A percentile compares a stretch with the other conserved stretches of the same genome.
These are phyloP conservation scores for Colletotrichum orbiculare DNA, from an alignment of 2,329 filamentous ascomycete species.

Conservation along the genomic window DNA sequence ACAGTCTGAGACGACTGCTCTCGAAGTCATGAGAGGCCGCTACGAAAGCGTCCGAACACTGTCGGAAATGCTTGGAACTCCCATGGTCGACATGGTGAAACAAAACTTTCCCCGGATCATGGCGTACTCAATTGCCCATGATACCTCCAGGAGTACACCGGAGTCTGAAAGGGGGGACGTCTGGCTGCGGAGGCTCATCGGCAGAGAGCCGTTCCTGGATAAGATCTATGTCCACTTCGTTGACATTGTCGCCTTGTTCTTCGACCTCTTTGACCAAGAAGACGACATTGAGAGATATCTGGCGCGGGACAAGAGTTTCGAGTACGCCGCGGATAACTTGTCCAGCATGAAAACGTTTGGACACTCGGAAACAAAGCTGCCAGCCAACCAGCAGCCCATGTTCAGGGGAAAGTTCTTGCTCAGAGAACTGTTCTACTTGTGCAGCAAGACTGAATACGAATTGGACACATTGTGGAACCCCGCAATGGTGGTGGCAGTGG, in stretches of 20 bases:
- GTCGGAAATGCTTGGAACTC: constrained; percentile 64
- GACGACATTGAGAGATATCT: constrained; percentile 77
- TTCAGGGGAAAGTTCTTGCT: constrained; percentile 84
- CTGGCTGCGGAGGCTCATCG: constrained; percentile 75
- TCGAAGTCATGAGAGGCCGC: constrained; percentile 85
- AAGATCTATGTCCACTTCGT: constrained; percentile 78
- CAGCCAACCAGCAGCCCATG: constrained; percentile 85
- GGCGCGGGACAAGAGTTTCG: constrained; percentile 66
- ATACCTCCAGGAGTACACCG: constrained; percentile 62
- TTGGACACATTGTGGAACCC: constrained; percentile 78
- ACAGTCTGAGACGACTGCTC: constrained; percentile 80
- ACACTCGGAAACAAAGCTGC: constrained; percentile 72
- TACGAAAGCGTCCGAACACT: constrained; percentile 71
- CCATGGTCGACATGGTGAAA: constrained; percentile 68
- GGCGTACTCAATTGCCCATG: constrained; percentile 86
- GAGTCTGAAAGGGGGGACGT: constrained; percentile 61
- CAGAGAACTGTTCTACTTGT: constrained; percentile 82
- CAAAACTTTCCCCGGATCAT: constrained; percentile 80
- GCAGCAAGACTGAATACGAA: constrained; percentile 75
- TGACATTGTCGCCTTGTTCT: constrained; percentile 79
- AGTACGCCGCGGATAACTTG: constrained; percentile 72
- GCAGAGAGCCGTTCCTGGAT: constrained; percentile 71
- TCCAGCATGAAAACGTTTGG: constrained; percentile 76
- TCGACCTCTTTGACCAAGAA: constrained; percentile 83
- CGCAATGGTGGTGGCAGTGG: constrained; percentile 77